These are phyloP conservation scores for Coleophoma crateriformis DNA, from an alignment of 2,329 filamentous ascomycete genomes.

Conservation along the genomic window DNA sequence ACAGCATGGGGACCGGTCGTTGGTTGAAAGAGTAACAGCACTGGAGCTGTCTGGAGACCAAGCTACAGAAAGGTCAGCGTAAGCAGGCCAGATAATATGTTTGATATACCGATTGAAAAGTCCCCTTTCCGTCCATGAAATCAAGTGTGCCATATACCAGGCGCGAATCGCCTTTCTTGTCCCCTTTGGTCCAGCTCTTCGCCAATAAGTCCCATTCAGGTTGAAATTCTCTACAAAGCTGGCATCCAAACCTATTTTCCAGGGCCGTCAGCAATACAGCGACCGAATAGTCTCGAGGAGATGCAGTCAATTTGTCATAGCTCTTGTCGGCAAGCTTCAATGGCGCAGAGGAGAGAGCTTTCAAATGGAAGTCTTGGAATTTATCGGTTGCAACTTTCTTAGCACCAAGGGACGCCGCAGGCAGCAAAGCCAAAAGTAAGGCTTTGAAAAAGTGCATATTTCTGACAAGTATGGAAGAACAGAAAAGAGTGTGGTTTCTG, in stretches of 20 bases:
- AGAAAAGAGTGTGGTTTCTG: background rate
- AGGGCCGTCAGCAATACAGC: slow-evolving; percentile 82
- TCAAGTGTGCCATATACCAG: slow-evolving; percentile 82
- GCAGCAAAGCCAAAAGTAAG: slow-evolving; percentile 57
- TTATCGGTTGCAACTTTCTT: slow-evolving; percentile 60
- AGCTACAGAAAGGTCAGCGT: slow-evolving; percentile 49
- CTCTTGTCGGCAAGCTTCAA: slow-evolving; percentile 72
- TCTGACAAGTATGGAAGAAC: slow-evolving; percentile 3
- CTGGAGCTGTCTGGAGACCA: slow-evolving; percentile 87
- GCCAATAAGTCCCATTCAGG: slow-evolving; percentile 87
- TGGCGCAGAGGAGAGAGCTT: slow-evolving; percentile 59
- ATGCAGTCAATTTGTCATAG: slow-evolving; percentile 70
- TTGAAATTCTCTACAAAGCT: slow-evolving; percentile 84
- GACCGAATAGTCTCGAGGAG: slow-evolving; percentile 78
- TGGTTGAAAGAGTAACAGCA: slow-evolving; percentile 82
- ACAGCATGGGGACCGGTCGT: slow-evolving; percentile 77
- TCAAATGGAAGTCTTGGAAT: slow-evolving; percentile 66
- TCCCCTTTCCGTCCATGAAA: slow-evolving; percentile 76
- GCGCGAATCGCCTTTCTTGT: slow-evolving; percentile 67
- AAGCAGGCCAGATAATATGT: background rate
- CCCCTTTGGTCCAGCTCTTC: slow-evolving; percentile 82
- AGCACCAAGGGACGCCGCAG: slow-evolving; percentile 54
- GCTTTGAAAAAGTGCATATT: slow-evolving; percentile 66
- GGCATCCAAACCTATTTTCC: slow-evolving; percentile 77
- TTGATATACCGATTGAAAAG: slow-evolving; percentile 72